phyloP scores from a whole-genome alignment of 2,329 filamentous ascomycete genomes.

The Apiospora arundinis region DNA sequence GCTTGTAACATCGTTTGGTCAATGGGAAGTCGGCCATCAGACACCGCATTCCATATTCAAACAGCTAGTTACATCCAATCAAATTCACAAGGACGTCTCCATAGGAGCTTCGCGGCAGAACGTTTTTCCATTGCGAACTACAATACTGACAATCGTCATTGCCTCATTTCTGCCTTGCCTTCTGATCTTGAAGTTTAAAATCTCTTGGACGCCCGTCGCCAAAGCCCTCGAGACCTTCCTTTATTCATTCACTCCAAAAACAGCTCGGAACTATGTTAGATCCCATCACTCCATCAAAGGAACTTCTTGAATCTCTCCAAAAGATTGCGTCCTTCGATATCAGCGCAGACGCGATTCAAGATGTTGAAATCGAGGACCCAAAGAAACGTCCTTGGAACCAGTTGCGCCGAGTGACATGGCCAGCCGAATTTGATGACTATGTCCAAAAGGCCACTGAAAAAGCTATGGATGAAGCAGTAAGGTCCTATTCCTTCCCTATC shows the following conservation, averaged over 20 bases:
- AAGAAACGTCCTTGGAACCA: neutral
- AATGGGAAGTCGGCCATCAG: neutral
- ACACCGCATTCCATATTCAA: neutral
- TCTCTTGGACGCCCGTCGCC: neutral
- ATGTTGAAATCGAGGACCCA: neutral
- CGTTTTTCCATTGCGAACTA: neutral
- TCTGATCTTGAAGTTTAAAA: neutral
- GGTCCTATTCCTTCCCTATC: neutral
- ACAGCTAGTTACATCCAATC: neutral
- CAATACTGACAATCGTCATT: neutral
- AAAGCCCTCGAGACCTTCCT: neutral
- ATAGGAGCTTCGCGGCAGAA: neutral
- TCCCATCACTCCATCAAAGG: neutral
- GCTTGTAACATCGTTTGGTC: neutral
- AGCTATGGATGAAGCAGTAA: constrained; percentile 1
- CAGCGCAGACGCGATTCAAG: neutral
- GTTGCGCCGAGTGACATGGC: neutral
- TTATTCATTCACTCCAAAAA: neutral
- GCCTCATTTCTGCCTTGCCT: constrained; percentile 4
- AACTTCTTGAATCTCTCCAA: neutral
- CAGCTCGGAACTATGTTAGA: neutral
- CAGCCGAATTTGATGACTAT: neutral
- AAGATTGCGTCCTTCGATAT: neutral
- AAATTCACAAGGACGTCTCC: neutral
- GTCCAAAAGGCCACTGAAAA: neutral